Percentiles rank a stretch among this genome's conserved stretches.
Evolutionary conservation across 805 yeast genomes (phyloP).

Genomic region (Komagataella mondaviorum): DNA sequence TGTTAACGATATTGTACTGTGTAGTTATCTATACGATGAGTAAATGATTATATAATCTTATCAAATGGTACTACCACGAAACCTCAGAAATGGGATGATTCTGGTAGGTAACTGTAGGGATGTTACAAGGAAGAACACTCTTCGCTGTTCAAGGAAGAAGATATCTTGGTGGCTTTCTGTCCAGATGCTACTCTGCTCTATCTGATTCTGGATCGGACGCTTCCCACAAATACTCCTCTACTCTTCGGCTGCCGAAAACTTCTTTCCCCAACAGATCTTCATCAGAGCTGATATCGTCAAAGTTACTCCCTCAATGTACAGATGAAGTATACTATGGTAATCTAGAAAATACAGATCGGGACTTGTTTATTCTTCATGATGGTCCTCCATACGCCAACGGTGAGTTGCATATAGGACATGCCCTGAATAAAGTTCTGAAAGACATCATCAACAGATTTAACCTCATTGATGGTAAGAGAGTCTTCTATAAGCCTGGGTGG

Average conservation of each 20-base stretch:
- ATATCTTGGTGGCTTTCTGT: background rate
- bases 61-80: background rate
- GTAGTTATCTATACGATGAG: background rate
- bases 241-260: slow-evolving; percentile 56
- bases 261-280: slow-evolving; percentile 50
- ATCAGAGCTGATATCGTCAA: slow-evolving; percentile 24
- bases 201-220: background rate
- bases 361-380: slow-evolving; percentile 67
- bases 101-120: background rate
- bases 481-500: slow-evolving; percentile 88
- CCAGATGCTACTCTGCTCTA: background rate
- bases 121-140: background rate
- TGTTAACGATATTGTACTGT: background rate
- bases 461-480: slow-evolving; percentile 44
- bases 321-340: slow-evolving; percentile 59
- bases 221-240: slow-evolving; percentile 29
- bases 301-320: slow-evolving; percentile 38
- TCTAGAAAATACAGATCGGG: slow-evolving; percentile 15
- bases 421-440: slow-evolving; percentile 78
- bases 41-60: background rate
- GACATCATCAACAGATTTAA: slow-evolving; percentile 73
- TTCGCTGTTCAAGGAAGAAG: background rate
- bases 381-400: slow-evolving; percentile 99
- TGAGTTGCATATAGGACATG: slow-evolving; percentile 82
- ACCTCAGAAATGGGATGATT: background rate